Evolutionary conservation across 306 rosid genomes (phyloP).

Genomic region (Acacia confusa): DNA sequence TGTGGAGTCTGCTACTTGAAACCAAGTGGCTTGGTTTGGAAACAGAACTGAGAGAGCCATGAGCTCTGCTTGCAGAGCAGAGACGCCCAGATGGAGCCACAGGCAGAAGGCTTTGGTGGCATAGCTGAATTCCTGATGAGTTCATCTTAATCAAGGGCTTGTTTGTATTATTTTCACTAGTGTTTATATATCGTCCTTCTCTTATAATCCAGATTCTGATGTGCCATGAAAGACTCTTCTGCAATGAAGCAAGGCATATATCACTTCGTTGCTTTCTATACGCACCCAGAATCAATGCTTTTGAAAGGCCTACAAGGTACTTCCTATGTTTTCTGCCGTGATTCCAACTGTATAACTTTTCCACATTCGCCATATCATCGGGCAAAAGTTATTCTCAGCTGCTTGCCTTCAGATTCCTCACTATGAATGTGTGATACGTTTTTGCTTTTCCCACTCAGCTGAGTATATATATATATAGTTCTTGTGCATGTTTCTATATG

Average conservation of each 20-base stretch:
- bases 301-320: neutral
- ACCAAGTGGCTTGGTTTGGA: neutral
- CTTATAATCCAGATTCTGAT: neutral
- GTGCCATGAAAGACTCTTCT: neutral
- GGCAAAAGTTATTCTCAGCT: neutral
- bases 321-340: neutral
- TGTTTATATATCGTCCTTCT: neutral
- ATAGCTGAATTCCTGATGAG: constrained; percentile 25
- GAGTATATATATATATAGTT: too few relatives aligned
- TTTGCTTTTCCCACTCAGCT: neutral
- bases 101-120: neutral
- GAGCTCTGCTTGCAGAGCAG: constrained; percentile 12
- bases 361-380: neutral
- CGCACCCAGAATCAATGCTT: constrained; percentile 6
- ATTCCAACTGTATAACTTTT: neutral
- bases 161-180: neutral
- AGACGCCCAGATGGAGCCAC: neutral
- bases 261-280: neutral
- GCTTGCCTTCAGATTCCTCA: neutral
- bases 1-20: constrained; percentile 1
- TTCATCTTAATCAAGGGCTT: constrained; percentile 18
- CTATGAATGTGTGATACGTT: neutral
- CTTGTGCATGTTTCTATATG: neutral
- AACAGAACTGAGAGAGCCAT: constrained; percentile 13
- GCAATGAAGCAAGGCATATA: constrained; percentile 30